A percentile compares a stretch with the other conserved stretches of the same genome.
Conservation (phyloP, 805 yeast genomes). For the Diddensiella santjacobensis region DNA sequence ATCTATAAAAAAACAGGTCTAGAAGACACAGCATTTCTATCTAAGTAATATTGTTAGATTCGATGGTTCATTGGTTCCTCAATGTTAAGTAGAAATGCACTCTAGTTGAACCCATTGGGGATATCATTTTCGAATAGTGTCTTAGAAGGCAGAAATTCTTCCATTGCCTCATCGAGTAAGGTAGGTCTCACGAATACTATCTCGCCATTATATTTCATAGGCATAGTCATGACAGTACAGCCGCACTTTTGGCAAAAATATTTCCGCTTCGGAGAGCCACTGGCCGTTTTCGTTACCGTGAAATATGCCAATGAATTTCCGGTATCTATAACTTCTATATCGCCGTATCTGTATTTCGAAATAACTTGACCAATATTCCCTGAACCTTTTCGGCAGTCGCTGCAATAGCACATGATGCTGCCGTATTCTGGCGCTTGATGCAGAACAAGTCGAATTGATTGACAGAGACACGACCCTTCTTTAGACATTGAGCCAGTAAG, state of each 20-base stretch:
- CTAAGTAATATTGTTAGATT: no score
- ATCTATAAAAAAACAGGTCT: no score
- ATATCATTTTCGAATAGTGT: constrained; percentile 7
- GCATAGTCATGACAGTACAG: constrained; percentile 14
- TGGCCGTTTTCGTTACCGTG: constrained; percentile 11
- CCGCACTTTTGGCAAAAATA: constrained; percentile 15
- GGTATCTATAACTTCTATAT: constrained; percentile 10
- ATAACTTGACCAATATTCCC: constrained; percentile 17
- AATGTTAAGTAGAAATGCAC: no score
- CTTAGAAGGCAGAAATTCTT: constrained; percentile 6
- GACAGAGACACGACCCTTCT: constrained; percentile 14
- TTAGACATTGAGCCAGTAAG: no score
- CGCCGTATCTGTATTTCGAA: constrained; percentile 2
- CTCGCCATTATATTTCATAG: constrained; percentile 16
- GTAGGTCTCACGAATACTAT: constrained; percentile 12
- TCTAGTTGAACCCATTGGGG: constrained; percentile 2
- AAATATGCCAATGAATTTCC: constrained; percentile 8
- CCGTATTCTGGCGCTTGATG: constrained; percentile 2
- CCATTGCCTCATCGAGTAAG: constrained; percentile 10
- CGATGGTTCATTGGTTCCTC: no score
- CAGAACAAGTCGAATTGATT: constrained; percentile 6
- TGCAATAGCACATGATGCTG: constrained; percentile 13
- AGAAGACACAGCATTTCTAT: no score
- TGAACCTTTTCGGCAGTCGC: constrained; percentile 19
- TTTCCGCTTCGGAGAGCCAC: no score